Conservation (phyloP, 2,329 filamentous ascomycete species). For the Talaromyces pinophilus region DNA sequence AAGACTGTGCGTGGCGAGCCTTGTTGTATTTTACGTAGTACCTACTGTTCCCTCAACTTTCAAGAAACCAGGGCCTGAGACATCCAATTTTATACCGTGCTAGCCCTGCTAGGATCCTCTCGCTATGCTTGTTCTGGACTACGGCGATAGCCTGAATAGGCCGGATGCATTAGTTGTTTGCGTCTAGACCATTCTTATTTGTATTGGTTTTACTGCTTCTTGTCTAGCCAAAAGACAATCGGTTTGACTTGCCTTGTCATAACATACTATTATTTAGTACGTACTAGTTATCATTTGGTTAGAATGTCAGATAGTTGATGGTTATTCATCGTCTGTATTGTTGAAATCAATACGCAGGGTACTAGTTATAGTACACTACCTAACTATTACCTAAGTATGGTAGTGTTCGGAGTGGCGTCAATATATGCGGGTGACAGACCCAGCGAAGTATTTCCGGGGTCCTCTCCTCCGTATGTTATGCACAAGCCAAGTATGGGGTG, state of each 20-base stretch:
- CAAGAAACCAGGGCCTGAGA: not conserved
- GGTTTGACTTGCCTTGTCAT: slow-evolving; percentile 8
- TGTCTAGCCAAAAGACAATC: not conserved
- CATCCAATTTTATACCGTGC: slow-evolving; percentile 9
- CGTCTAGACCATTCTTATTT: slow-evolving; percentile 13
- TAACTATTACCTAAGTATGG: not conserved
- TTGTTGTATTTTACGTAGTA: not conserved
- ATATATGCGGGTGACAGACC: slow-evolving; percentile 1
- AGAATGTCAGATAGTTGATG: too few relatives aligned
- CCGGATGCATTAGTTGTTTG: not conserved
- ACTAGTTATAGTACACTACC: not conserved
- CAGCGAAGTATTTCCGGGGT: not conserved
- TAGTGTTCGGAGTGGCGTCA: not conserved
- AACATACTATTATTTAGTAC: too few relatives aligned
- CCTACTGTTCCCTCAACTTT: not conserved
- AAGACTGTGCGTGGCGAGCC: slow-evolving; percentile 4
- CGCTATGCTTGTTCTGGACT: not conserved
- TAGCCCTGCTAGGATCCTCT: slow-evolving; percentile 9
- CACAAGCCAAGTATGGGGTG: slow-evolving; percentile 11
- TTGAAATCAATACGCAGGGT: not conserved
- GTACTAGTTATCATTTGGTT: too few relatives aligned
- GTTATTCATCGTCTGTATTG: not conserved
- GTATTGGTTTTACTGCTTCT: not conserved
- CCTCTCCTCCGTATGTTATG: not conserved
- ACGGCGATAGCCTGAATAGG: not conserved